These are phyloP conservation scores for Zygosaccharomyces siamensis DNA, from an alignment of 805 yeast species.

Conservation along the genomic window DNA sequence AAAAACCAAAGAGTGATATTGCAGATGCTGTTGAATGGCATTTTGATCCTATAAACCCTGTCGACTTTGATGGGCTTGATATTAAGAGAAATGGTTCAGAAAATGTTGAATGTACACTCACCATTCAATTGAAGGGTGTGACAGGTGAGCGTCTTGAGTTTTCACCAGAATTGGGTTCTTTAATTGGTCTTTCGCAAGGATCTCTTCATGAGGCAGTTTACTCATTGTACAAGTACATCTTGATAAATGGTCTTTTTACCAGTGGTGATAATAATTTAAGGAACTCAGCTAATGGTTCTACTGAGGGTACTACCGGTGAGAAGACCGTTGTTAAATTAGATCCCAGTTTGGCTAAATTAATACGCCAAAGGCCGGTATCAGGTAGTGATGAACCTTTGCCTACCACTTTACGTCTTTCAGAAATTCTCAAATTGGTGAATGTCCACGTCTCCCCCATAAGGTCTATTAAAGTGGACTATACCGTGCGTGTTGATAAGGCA, in stretches of 20 bases:
- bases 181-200: constrained; percentile 72
- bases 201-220: constrained; percentile 84
- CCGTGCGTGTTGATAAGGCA: constrained; percentile 69
- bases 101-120: constrained; percentile 63
- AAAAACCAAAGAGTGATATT: constrained; percentile 13
- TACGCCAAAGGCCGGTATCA: constrained; percentile 22
- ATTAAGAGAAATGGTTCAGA: constrained; percentile 71
- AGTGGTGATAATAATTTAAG: constrained; percentile 19
- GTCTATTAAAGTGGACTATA: constrained; percentile 74
- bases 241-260: constrained; percentile 54
- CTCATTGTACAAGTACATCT: constrained; percentile 72
- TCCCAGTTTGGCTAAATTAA: constrained; percentile 40
- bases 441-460: constrained; percentile 67
- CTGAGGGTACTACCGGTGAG: constrained; percentile 40
- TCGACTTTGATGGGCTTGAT: constrained; percentile 84
- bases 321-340: constrained; percentile 51
- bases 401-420: constrained; percentile 44
- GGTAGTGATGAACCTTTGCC: constrained; percentile 9
- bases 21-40: constrained; percentile 75
- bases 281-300: constrained; percentile 8
- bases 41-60: constrained; percentile 49
- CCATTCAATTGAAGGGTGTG: constrained; percentile 73
- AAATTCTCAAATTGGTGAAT: constrained; percentile 38
- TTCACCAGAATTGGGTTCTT: constrained; percentile 58
- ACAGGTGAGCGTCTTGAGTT: constrained; percentile 59